Conservation (phyloP, 2,329 filamentous ascomycete species). For the Nemania sp. region DNA sequence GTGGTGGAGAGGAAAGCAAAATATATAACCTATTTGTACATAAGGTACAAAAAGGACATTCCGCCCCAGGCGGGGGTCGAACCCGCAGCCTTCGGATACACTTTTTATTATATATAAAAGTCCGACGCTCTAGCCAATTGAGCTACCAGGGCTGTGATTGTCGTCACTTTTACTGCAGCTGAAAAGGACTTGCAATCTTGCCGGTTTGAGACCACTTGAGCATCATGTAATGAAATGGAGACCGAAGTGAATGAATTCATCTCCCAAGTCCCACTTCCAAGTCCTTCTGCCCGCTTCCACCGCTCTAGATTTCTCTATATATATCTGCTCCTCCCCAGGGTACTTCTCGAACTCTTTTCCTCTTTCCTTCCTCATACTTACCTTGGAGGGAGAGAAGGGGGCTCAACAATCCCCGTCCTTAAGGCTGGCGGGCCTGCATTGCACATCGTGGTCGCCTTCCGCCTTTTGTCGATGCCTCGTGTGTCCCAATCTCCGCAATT, state of each 20-base stretch:
- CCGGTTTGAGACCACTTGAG: too few species aligned
- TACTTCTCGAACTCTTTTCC: background rate
- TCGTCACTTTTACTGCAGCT: too few species aligned
- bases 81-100: constrained; percentile 52
- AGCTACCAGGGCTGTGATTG: too few species aligned
- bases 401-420: constrained; percentile 33
- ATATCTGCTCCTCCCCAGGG: background rate
- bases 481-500: constrained; percentile 36
- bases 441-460: constrained; percentile 36
- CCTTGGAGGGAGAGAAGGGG: constrained; percentile 36
- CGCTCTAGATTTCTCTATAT: background rate
- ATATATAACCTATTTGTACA: too few species aligned
- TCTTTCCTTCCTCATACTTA: constrained; percentile 35
- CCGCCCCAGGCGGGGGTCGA: constrained; percentile 50
- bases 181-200: too few species aligned
- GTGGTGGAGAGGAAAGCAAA: too few species aligned
- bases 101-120: too few species aligned
- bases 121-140: too few species aligned
- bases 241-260: too few species aligned
- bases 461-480: constrained; percentile 36
- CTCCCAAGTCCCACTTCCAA: too few species aligned
- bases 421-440: constrained; percentile 36
- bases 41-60: too few species aligned
- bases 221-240: too few species aligned
- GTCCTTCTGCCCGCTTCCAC: background rate